Conservation (phyloP, 2,329 filamentous ascomycete genomes). For the Penicillium olsonii region DNA sequence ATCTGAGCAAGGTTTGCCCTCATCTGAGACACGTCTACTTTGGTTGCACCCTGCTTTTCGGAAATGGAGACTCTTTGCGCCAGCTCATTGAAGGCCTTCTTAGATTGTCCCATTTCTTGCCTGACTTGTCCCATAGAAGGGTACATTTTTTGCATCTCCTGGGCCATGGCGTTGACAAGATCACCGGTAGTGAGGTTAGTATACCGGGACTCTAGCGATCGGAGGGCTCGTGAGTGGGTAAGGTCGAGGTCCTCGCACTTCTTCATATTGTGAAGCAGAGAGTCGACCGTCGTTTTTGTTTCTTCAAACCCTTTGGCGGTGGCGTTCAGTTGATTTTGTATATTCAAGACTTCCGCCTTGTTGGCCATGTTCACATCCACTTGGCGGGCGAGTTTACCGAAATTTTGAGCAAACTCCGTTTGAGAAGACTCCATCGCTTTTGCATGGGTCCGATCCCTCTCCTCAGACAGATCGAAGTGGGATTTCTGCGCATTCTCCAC, state of each 20-base stretch:
- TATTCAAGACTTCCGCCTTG: too few relatives aligned
- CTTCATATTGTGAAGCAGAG: neutral
- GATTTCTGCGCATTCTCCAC: neutral
- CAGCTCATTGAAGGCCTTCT: neutral
- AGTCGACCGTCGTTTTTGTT: neutral
- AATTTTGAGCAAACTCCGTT: too few relatives aligned
- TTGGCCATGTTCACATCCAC: too few relatives aligned
- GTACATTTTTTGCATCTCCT: slow-evolving; percentile 38
- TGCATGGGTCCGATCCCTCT: too few relatives aligned
- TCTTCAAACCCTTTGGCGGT: too few relatives aligned
- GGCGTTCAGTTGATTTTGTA: too few relatives aligned
- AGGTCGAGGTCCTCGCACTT: slow-evolving; percentile 10
- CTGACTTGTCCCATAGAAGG: slow-evolving; percentile 22
- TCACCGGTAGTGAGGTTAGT: slow-evolving; percentile 49
- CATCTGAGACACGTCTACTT: neutral
- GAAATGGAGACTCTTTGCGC: neutral
- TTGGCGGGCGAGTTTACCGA: too few relatives aligned
- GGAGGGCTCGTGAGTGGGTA: slow-evolving; percentile 26
- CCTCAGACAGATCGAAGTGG: too few relatives aligned
- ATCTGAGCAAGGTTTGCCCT: neutral
- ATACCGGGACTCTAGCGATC: slow-evolving; percentile 51
- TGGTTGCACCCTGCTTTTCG: neutral
- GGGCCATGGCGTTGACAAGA: slow-evolving; percentile 37
- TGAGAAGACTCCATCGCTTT: too few relatives aligned
- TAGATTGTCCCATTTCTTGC: neutral